Percentiles rank a stretch among this genome's conserved stretches.
phyloP scores from a whole-genome alignment of 116 monocot genomes.

The Dioscorea cayenensis region DNA sequence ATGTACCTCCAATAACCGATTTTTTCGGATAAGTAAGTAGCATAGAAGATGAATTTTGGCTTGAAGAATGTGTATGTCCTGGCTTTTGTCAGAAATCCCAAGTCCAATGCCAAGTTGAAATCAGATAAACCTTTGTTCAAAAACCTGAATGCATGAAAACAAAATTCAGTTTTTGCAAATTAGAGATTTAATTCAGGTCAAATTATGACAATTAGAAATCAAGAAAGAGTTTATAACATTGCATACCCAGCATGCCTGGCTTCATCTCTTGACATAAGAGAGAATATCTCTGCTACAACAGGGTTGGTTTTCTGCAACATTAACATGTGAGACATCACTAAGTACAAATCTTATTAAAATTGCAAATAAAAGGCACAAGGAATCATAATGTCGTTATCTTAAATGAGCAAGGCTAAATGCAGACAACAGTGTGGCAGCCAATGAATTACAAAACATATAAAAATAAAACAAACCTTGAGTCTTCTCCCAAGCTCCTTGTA shows the following conservation, averaged over 20 bases:
- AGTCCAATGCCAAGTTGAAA: conserved; percentile 86
- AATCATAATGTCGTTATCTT: too few relatives aligned
- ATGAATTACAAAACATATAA: neutral
- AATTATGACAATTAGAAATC: neutral
- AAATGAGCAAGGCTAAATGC: neutral
- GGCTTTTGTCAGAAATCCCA: conserved; percentile 94
- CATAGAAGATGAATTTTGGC: conserved; percentile 98
- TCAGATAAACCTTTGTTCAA: conserved; percentile 95
- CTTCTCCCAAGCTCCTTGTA: conserved; percentile 96
- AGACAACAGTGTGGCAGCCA: neutral
- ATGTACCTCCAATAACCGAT: conserved; percentile 99
- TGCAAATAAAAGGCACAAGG: neutral
- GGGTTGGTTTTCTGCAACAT: conserved; percentile 94
- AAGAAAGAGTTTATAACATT: neutral
- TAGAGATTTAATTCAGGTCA: too few relatives aligned
- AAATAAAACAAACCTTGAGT: conserved; percentile 59
- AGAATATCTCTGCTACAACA: conserved; percentile 94
- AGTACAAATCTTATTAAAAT: neutral
- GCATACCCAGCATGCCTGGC: conserved; percentile 96
- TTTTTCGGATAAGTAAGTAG: conserved; percentile 93
- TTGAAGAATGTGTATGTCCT: conserved; percentile 99
- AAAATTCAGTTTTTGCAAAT: too few relatives aligned
- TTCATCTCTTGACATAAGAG: conserved; percentile 99
- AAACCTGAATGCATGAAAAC: conserved; percentile 40
- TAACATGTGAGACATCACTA: neutral